Conservation (phyloP, 2,329 filamentous ascomycete genomes). For the Epichloe amarillans region DNA sequence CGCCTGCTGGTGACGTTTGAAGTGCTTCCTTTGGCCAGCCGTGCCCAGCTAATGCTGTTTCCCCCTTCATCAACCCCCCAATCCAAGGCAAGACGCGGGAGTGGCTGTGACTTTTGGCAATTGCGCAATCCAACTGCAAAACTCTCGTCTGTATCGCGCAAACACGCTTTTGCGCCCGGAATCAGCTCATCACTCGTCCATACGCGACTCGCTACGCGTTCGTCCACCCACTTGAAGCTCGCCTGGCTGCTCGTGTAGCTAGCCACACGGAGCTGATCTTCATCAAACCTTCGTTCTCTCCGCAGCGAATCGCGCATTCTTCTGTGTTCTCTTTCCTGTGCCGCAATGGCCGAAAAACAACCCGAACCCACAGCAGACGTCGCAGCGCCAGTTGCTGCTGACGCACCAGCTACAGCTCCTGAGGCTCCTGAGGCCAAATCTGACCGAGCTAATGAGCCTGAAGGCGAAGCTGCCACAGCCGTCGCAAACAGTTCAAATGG, state of each 20-base stretch:
- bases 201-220: conserved; percentile 12
- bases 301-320: conserved; percentile 9
- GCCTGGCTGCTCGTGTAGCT: not conserved
- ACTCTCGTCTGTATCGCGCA: conserved; percentile 1
- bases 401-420: conserved; percentile 13
- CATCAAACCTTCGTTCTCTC: conserved; percentile 3
- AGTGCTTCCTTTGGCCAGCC: conserved; percentile 22
- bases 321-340: conserved; percentile 5
- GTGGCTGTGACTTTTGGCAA: conserved; percentile 4
- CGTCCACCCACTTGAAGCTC: conserved; percentile 7
- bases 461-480: conserved; percentile 14
- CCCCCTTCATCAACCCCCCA: conserved; percentile 1
- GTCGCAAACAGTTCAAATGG: conserved; percentile 18
- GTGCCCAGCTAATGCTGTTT: conserved; percentile 6
- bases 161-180: conserved; percentile 4
- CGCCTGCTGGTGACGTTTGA: conserved; percentile 21
- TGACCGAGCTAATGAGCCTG: conserved; percentile 12
- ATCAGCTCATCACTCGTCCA: not conserved
- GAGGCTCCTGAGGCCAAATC: conserved; percentile 7
- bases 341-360: conserved; percentile 26
- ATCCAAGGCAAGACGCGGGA: conserved; percentile 6
- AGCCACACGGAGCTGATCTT: not conserved
- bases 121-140: conserved; percentile 5
- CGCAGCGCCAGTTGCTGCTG: conserved; percentile 20
- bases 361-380: conserved; percentile 23